Percentiles rank a stretch among this genome's conserved stretches.
These are phyloP conservation scores for Capronia epimyces DNA, from an alignment of 2,329 filamentous ascomycete species.

Conservation along the genomic window DNA sequence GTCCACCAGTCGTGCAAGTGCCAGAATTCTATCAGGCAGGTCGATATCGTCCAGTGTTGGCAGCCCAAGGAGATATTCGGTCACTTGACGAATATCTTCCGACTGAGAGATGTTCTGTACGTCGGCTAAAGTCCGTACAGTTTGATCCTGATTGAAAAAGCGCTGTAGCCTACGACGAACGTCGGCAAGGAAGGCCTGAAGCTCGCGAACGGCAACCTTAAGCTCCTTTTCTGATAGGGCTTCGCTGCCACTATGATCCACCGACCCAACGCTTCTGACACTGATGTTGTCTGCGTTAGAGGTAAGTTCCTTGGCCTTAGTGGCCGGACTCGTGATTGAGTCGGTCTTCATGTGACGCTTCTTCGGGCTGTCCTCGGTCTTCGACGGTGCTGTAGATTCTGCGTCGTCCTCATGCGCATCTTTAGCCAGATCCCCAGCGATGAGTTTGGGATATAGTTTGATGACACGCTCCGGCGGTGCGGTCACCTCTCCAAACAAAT, in stretches of 20 bases:
- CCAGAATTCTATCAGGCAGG: conserved; percentile 65
- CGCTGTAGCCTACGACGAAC: conserved; percentile 63
- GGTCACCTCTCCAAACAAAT: conserved; percentile 83
- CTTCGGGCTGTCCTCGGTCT: conserved; percentile 2
- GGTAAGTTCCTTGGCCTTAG: conserved; percentile 12
- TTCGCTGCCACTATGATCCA: conserved; percentile 17
- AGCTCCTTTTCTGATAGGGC: conserved; percentile 67
- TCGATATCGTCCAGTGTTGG: conserved; percentile 51
- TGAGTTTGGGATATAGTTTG: conserved; percentile 71
- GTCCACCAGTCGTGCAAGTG: conserved; percentile 79
- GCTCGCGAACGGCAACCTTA: conserved; percentile 69
- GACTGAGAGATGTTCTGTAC: conserved; percentile 32
- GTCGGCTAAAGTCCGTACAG: conserved; percentile 35
- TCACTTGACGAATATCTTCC: conserved; percentile 41
- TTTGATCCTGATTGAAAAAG: conserved; percentile 56
- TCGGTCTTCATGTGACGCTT: conserved; percentile 13
- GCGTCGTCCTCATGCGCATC: conserved; percentile 40
- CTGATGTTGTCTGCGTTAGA: conserved; percentile 20
- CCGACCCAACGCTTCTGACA: conserved; percentile 14
- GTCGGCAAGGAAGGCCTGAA: conserved; percentile 83
- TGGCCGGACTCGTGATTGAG: conserved; percentile 10
- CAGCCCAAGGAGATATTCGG: conserved; percentile 43
- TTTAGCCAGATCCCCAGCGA: conserved; percentile 68
- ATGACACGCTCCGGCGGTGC: conserved; percentile 87
- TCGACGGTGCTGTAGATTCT: conserved; percentile 15